phyloP scores from a whole-genome alignment of 805 yeast species.

The Schizosaccharomyces cryophilus region DNA sequence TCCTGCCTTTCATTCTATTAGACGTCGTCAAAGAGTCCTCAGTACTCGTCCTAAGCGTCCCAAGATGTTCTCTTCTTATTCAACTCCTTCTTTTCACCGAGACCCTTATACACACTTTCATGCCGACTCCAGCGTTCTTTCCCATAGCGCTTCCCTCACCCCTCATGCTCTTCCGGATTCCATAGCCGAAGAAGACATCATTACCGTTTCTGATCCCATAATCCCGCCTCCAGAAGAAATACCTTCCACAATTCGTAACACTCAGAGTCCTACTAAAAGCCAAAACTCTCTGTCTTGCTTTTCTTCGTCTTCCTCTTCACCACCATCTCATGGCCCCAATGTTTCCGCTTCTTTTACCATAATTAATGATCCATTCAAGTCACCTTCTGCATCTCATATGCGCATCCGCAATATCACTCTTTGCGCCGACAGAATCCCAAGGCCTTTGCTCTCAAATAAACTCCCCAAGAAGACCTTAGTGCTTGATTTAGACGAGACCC shows the following conservation, averaged over 20 bases:
- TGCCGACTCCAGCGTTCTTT: too few relatives aligned
- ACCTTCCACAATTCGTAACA: too few relatives aligned
- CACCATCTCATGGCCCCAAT: background rate
- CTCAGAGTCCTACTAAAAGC: too few relatives aligned
- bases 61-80: background rate
- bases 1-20: background rate
- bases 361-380: background rate
- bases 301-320: background rate
- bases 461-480: constrained; percentile 35
- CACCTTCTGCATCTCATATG: background rate
- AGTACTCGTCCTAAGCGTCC: background rate
- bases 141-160: too few relatives aligned
- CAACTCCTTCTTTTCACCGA: background rate
- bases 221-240: too few relatives aligned
- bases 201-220: too few relatives aligned
- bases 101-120: background rate
- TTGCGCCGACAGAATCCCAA: background rate
- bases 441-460: background rate
- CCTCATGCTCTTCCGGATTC: too few relatives aligned
- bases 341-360: background rate
- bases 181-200: too few relatives aligned
- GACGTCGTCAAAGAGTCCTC: background rate
- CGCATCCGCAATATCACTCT: background rate
- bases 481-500: constrained; percentile 78
- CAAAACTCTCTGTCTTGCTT: background rate